phyloP scores from a whole-genome alignment of 2,329 filamentous ascomycete genomes.

The Chaetomium sp. region DNA sequence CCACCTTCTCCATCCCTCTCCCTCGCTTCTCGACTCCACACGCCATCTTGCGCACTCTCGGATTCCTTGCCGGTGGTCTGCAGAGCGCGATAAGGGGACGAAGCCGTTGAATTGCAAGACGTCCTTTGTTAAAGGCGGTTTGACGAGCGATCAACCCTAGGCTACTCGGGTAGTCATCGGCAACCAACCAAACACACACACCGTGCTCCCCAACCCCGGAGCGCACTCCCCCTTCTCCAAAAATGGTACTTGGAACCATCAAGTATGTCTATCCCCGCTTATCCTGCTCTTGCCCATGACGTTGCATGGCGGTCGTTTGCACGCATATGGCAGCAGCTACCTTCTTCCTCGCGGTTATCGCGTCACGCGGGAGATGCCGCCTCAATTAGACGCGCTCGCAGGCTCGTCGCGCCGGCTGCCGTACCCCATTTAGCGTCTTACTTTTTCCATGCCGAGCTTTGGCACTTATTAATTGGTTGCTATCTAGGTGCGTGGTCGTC shows the following conservation, averaged over 20 bases:
- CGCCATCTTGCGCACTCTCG: conserved; percentile 19
- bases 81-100: conserved; percentile 22
- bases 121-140: conserved; percentile 11
- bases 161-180: too few species aligned
- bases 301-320: not conserved
- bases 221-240: conserved; percentile 32
- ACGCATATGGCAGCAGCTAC: not conserved
- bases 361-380: not conserved
- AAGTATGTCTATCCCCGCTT: conserved; percentile 42
- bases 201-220: conserved; percentile 32
- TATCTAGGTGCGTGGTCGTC: conserved; percentile 88
- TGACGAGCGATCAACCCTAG: too few species aligned
- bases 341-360: not conserved
- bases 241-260: conserved; percentile 59
- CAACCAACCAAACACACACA: conserved; percentile 13
- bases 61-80: conserved; percentile 19
- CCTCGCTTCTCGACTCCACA: conserved; percentile 17
- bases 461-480: conserved; percentile 4
- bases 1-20: conserved; percentile 15
- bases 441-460: not conserved
- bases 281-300: not conserved
- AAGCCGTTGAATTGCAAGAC: conserved; percentile 18
- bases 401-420: not conserved
- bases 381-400: not conserved
- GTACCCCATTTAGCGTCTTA: not conserved